These are phyloP conservation scores for Daldinia decipiens DNA, from an alignment of 495 filamentous ascomycete genomes.

Conservation along the genomic window DNA sequence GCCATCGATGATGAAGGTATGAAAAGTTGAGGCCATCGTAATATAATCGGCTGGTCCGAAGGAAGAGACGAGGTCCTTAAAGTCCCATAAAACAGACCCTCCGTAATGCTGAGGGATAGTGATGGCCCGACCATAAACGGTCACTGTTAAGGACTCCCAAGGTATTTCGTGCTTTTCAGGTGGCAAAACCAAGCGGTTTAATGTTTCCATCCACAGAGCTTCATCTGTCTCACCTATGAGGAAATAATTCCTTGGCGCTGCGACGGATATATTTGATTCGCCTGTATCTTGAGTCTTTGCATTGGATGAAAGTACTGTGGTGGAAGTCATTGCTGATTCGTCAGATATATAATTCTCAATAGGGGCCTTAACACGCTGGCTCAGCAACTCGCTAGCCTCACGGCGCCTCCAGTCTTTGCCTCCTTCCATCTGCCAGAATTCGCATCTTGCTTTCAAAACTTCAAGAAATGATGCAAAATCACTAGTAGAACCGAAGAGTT, in stretches of 20 bases:
- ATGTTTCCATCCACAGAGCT: constrained; percentile 23
- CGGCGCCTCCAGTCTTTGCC: constrained; percentile 70
- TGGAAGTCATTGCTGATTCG: constrained; percentile 7
- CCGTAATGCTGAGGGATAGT: constrained; percentile 59
- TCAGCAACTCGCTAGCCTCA: constrained; percentile 48
- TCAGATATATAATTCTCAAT: constrained; percentile 18
- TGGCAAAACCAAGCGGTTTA: constrained; percentile 17
- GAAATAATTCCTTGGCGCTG: constrained; percentile 50
- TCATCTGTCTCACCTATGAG: constrained; percentile 36
- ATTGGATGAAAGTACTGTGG: constrained; percentile 12
- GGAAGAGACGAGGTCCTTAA: constrained; percentile 65
- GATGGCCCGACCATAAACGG: constrained; percentile 69
- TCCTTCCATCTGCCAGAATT: constrained; percentile 78
- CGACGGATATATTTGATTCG: constrained; percentile 8
- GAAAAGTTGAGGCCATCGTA: constrained; percentile 73
- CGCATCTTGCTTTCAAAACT: constrained; percentile 72
- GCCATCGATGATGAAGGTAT: constrained; percentile 71
- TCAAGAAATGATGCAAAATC: constrained; percentile 76
- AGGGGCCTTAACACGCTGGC: not conserved
- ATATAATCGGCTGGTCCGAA: constrained; percentile 80
- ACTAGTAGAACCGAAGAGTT: constrained; percentile 62
- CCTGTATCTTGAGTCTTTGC: constrained; percentile 5
- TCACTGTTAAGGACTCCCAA: constrained; percentile 62
- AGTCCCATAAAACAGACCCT: constrained; percentile 66
- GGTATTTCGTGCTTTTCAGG: constrained; percentile 19